A percentile compares a stretch with the other conserved stretches of the same genome.
phyloP scores from a whole-genome alignment of 495 filamentous ascomycete species.

The Trichocladium uniseriatum region DNA sequence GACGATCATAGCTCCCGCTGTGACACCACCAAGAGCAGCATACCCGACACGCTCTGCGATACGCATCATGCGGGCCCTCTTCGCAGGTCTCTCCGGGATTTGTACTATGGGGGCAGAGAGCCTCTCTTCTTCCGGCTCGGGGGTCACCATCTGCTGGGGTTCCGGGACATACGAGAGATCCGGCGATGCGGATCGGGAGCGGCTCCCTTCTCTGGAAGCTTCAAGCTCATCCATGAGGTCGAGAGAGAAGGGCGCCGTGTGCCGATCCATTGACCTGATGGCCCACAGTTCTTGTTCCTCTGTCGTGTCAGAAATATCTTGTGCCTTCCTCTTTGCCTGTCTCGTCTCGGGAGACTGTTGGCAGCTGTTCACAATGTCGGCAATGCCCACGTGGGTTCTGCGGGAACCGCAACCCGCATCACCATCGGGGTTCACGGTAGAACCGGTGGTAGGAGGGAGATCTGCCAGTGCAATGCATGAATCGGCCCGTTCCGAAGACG shows the following conservation, averaged over 20 bases:
- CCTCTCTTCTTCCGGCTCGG: not conserved
- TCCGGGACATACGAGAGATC: too few species aligned
- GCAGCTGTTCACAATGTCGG: constrained; percentile 22
- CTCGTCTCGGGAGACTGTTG: not conserved
- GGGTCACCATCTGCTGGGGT: not conserved
- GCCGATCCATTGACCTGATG: not conserved
- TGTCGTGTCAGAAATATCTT: constrained; percentile 28
- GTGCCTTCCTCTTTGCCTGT: constrained; percentile 25
- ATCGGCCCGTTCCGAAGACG: not conserved
- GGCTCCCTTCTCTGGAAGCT: too few species aligned
- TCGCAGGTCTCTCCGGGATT: constrained; percentile 15
- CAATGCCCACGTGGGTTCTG: constrained; percentile 23
- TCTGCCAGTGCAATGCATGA: not conserved
- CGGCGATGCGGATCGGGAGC: too few species aligned
- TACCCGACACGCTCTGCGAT: constrained; percentile 32
- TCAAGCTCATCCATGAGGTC: too few species aligned
- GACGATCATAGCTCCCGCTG: constrained; percentile 32
- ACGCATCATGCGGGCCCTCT: constrained; percentile 25
- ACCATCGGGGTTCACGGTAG: not conserved
- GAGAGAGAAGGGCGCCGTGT: too few species aligned
- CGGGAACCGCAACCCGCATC: not conserved
- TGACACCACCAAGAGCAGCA: constrained; percentile 33
- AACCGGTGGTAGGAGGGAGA: not conserved
- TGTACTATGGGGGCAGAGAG: too few species aligned
- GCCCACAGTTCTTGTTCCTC: constrained; percentile 20